These are phyloP conservation scores for Fonsecaea pugnacius DNA, from an alignment of 2,329 filamentous ascomycete species.

Conservation along the genomic window DNA sequence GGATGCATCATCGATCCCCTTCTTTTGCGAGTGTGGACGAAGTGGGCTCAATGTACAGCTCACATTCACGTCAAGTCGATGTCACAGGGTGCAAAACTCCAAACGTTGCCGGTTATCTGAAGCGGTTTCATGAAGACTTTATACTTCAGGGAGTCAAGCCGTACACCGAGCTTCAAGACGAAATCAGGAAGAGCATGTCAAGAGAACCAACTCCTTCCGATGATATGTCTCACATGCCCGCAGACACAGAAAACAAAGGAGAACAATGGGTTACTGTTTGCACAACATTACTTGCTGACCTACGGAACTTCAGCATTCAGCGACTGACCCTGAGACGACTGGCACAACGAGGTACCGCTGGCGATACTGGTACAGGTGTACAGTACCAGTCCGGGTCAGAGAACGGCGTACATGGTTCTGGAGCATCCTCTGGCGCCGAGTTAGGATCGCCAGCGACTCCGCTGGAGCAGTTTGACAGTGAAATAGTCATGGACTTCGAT, in stretches of 20 bases:
- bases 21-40: conserved; percentile 60
- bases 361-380: neutral
- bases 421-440: neutral
- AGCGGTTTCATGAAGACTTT: conserved; percentile 63
- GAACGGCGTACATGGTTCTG: neutral
- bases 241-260: conserved; percentile 8
- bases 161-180: conserved; percentile 57
- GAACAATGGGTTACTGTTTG: conserved; percentile 60
- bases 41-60: conserved; percentile 50
- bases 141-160: conserved; percentile 62
- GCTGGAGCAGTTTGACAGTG: conserved; percentile 52
- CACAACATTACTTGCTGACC: conserved; percentile 62
- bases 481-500: conserved; percentile 62
- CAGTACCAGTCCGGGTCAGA: conserved; percentile 5
- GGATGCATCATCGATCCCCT: conserved; percentile 23
- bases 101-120: conserved; percentile 63
- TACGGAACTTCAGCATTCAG: conserved; percentile 59
- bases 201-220: conserved; percentile 47
- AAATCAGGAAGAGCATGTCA: conserved; percentile 62
- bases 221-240: conserved; percentile 2
- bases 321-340: conserved; percentile 59
- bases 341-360: conserved; percentile 36
- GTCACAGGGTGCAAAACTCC: conserved; percentile 40
- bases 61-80: conserved; percentile 43
- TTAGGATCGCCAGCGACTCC: neutral